Percentiles rank a stretch among this genome's conserved stretches.
phyloP scores from a whole-genome alignment of 176 grass and related monocot species.

The Cymbopogon citratus region DNA sequence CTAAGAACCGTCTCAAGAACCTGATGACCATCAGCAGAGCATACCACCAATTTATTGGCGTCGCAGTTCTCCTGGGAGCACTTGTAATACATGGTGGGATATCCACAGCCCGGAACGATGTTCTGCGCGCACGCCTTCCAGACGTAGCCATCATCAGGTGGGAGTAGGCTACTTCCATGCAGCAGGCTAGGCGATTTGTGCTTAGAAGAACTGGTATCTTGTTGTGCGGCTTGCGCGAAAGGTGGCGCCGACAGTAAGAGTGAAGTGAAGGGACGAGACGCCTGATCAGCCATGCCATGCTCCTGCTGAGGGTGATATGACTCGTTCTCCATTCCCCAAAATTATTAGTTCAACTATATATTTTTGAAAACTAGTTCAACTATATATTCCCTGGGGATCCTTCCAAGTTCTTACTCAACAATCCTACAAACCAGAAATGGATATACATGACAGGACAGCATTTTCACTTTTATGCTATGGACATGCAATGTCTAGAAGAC shows the following conservation, averaged over 20 bases:
- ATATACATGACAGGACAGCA: neutral
- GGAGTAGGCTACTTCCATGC: neutral
- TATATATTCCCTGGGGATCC: neutral
- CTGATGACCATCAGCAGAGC: slow-evolving; percentile 21
- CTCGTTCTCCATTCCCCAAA: neutral
- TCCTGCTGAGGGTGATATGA: neutral
- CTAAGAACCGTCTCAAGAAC: slow-evolving; percentile 32
- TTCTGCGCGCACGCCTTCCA: slow-evolving; percentile 29
- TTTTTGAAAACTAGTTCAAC: too few species aligned
- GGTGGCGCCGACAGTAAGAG: neutral
- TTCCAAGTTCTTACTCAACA: neutral
- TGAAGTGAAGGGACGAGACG: neutral
- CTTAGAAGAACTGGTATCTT: neutral
- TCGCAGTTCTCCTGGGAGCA: slow-evolving; percentile 12
- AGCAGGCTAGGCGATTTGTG: neutral
- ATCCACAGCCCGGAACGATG: slow-evolving; percentile 6
- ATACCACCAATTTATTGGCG: slow-evolving; percentile 23
- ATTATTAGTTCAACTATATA: neutral
- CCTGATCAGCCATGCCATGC: neutral
- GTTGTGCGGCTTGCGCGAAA: neutral
- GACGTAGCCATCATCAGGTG: slow-evolving; percentile 17
- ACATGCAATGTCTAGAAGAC: too few species aligned
- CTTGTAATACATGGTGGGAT: slow-evolving; percentile 20
- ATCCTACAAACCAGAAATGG: neutral
- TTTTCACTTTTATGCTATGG: neutral